Conservation (phyloP, 192 early-diverging fungal genomes). For the Chytriomyces hyalinus region DNA sequence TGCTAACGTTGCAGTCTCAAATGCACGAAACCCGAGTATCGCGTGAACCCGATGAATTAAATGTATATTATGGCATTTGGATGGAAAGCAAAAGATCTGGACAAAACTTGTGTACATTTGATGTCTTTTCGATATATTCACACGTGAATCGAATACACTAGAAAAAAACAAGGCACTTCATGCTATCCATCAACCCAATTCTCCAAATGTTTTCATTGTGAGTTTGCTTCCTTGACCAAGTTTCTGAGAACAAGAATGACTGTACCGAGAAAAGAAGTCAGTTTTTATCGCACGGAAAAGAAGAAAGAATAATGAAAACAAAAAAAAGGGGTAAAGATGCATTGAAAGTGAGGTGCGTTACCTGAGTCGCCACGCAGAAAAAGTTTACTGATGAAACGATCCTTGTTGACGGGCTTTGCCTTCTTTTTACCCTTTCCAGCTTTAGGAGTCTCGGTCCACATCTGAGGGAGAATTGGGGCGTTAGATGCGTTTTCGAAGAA, state of each 20-base stretch:
- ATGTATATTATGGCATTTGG: too few species aligned
- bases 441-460: constrained; percentile 96
- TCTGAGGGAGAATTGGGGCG: constrained; percentile 50
- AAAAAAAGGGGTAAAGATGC: not conserved
- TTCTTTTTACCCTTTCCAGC: constrained; percentile 91
- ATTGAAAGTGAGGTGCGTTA: constrained; percentile 37
- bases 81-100: too few species aligned
- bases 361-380: constrained; percentile 98
- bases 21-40: too few species aligned
- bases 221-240: constrained; percentile 22
- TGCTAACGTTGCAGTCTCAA: too few species aligned
- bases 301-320: not conserved
- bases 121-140: too few species aligned
- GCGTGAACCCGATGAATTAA: too few species aligned
- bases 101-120: too few species aligned
- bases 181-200: too few species aligned
- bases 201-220: constrained; percentile 2
- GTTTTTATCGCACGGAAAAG: not conserved
- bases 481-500: not conserved
- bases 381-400: constrained; percentile 97
- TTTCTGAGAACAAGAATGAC: constrained; percentile 46
- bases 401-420: constrained; percentile 95
- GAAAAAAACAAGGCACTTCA: too few species aligned
- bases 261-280: constrained; percentile 4
- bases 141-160: too few species aligned